phyloP scores from a whole-genome alignment of 176 grass and related monocot genomes.

The Cenchrus americanus region DNA sequence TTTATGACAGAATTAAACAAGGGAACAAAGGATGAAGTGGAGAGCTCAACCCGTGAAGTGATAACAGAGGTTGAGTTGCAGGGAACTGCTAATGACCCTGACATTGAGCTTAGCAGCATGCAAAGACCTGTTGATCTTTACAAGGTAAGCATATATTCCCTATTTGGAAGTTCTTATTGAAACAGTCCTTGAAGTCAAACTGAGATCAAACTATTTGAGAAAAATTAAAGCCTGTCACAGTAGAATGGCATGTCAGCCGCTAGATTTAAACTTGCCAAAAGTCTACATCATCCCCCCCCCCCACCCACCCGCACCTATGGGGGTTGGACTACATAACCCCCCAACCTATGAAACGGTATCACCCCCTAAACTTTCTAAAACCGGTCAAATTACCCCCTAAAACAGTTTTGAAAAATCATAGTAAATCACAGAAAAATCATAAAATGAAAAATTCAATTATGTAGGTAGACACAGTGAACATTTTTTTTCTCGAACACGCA shows the following conservation, averaged over 20 bases:
- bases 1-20: constrained; percentile 83
- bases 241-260: background rate
- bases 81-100: constrained; percentile 39
- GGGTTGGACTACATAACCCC: too few relatives aligned
- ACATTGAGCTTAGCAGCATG: constrained; percentile 53
- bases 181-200: background rate
- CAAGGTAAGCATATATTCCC: constrained; percentile 50
- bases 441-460: too few relatives aligned
- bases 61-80: constrained; percentile 46
- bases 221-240: background rate
- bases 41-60: constrained; percentile 49
- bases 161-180: constrained; percentile 12
- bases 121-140: constrained; percentile 94
- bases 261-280: too few relatives aligned
- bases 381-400: too few relatives aligned
- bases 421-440: too few relatives aligned
- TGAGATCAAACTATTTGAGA: constrained; percentile 5
- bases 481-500: too few relatives aligned
- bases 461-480: too few relatives aligned
- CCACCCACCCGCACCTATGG: too few relatives aligned
- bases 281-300: too few relatives aligned
- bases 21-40: constrained; percentile 51
- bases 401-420: too few relatives aligned
- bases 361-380: too few relatives aligned
- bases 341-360: too few relatives aligned